These are phyloP conservation scores for Limtongia smithiae DNA, from an alignment of 805 yeast genomes.

Conservation along the genomic window DNA sequence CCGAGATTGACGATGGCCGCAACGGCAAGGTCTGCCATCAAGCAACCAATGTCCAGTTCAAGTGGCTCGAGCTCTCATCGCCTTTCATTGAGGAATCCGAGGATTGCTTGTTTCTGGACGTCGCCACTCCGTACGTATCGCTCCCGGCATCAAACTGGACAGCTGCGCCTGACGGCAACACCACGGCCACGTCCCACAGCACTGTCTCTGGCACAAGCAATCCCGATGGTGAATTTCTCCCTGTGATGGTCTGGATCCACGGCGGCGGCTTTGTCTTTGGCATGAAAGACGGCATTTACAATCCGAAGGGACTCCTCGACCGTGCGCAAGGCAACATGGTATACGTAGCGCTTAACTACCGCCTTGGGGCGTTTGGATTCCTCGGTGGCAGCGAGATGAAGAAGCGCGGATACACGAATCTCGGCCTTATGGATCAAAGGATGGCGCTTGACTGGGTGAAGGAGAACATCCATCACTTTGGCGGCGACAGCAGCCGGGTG, in stretches of 20 bases:
- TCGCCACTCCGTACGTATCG: conserved; percentile 16
- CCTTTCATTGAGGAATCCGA: conserved; percentile 9
- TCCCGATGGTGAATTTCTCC: neutral
- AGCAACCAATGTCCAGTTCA: conserved; percentile 12
- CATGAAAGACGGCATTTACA: conserved; percentile 19
- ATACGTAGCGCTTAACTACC: conserved; percentile 28
- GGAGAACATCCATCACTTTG: conserved; percentile 38
- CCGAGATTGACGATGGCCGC: conserved; percentile 19
- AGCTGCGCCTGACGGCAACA: neutral
- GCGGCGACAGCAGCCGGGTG: conserved; percentile 39
- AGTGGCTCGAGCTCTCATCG: conserved; percentile 7
- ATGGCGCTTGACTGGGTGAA: conserved; percentile 40
- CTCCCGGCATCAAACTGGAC: neutral
- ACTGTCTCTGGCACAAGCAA: neutral
- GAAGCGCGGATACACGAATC: conserved; percentile 34
- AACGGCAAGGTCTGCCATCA: conserved; percentile 23
- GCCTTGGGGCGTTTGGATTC: conserved; percentile 40
- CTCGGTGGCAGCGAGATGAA: conserved; percentile 33
- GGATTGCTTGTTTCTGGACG: conserved; percentile 28
- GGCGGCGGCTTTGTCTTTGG: conserved; percentile 30
- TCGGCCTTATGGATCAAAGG: conserved; percentile 41
- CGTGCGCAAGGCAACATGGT: conserved; percentile 17
- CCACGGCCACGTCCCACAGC: neutral
- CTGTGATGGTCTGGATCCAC: conserved; percentile 28
- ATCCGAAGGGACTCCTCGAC: conserved; percentile 18